Base-by-base conservation (phyloP, 176 grass and related monocot genomes). In the Oryza meyeriana region DNA sequence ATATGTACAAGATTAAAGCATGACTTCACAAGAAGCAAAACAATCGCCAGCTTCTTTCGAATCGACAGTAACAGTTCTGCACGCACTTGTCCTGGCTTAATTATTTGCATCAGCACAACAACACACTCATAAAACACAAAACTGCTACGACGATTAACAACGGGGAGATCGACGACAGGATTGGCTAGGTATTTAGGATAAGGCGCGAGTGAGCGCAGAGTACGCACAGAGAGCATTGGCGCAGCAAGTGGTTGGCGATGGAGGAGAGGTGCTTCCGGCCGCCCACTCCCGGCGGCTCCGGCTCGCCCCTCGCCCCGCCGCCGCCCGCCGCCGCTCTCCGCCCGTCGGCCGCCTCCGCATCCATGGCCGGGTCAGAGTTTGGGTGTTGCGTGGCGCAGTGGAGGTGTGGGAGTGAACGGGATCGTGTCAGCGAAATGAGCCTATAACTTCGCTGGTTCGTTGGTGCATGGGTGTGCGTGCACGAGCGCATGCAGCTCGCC, bases 201-300 rank as follows among this genome's bases (percentile, higher is more conserved):
- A 8, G 26, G 42, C 13, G 55, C 8, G 0, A 14, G 12, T 6
- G 64, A 38, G n/a, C 26, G 4, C 18, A 3, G 13, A 3, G 35
- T 22, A 79, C 81, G 74, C 55, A 97, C 91, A 79, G 70, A 27
- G 94, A 90, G 72, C 89, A 97, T 20, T 76, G 87, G 6, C 29
- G 82, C 61, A 97, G 87, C 59, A 97, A 72, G 72, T 89, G 85
- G 85, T 90, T 88, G 89, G 94, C 87, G 81, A 94, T 86, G 89
- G 94, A 85, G 71, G 89, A 94, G 44, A 94, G 81, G 48, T 92
- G 79, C 85, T 94, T 92, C 71, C 82, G 62, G 2, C 76, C 58
- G n/a, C 69, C 59, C 10, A 42, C 68, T 27, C 42, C 72, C 32
- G 29, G 2, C 20, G 64, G 44, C 42, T n/a, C 22, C 52, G 47